phyloP scores from a whole-genome alignment of 2,329 filamentous ascomycete genomes.

The Penicillium sp. region DNA sequence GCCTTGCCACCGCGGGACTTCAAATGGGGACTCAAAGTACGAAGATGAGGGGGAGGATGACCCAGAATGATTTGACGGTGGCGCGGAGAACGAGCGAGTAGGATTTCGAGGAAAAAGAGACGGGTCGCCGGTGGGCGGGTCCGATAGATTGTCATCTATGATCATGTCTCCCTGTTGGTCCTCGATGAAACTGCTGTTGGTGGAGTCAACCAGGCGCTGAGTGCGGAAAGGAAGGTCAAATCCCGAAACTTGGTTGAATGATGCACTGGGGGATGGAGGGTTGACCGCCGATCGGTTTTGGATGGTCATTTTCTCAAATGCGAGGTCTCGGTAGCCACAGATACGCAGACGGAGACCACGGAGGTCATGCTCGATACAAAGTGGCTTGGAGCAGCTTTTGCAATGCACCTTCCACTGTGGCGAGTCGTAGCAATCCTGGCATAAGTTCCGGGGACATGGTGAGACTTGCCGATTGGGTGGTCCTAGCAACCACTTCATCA shows the following conservation, averaged over 20 bases:
- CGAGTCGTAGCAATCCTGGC: constrained; percentile 59
- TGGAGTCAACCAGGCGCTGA: constrained; percentile 31
- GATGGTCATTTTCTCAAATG: constrained; percentile 49
- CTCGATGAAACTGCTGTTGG: constrained; percentile 38
- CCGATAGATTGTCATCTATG: constrained; percentile 23
- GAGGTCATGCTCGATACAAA: constrained; percentile 62
- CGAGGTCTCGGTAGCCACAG: constrained; percentile 58
- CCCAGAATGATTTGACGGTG: constrained; percentile 42
- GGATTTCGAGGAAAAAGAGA: constrained; percentile 27
- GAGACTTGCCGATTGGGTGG: constrained; percentile 47
- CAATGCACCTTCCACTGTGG: constrained; percentile 62
- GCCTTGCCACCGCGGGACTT: constrained; percentile 45
- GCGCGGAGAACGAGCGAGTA: constrained; percentile 40
- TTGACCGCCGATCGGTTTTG: constrained; percentile 29
- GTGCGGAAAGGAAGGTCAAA: constrained; percentile 33
- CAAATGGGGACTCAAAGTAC: constrained; percentile 38
- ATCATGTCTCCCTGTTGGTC: constrained; percentile 30
- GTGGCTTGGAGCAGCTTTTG: constrained; percentile 56
- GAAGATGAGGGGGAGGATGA: constrained; percentile 42
- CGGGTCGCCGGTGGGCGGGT: constrained; percentile 20
- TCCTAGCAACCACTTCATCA: constrained; percentile 50
- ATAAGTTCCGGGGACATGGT: constrained; percentile 57
- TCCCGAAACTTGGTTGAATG: constrained; percentile 16
- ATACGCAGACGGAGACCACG: constrained; percentile 57
- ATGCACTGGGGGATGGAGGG: constrained; percentile 15